Conservation (phyloP, 1,284 basidiomycete species). For the Blastosporella zonata region DNA sequence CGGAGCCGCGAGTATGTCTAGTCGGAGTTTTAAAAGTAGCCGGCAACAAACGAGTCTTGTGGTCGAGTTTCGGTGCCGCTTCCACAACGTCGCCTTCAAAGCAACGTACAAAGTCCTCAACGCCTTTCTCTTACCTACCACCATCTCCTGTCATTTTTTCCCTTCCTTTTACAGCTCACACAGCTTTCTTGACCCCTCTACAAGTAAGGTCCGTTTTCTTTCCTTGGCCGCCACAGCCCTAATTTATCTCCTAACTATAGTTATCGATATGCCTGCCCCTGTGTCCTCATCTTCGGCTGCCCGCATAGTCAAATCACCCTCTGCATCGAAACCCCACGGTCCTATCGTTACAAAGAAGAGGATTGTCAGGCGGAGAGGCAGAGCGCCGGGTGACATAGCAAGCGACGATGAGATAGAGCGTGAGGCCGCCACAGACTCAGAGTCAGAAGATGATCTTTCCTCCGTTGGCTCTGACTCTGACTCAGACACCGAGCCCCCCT, state of each 20-base stretch:
- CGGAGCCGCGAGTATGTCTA: constrained; percentile 1
- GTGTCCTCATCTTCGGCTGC: constrained; percentile 33
- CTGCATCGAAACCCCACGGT: constrained; percentile 29
- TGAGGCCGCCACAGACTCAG: constrained; percentile 64
- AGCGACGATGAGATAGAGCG: constrained; percentile 76
- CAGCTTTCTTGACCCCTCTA: constrained; percentile 18
- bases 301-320: constrained; percentile 27
- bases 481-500: constrained; percentile 62
- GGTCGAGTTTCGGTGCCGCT: constrained; percentile 31
- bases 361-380: constrained; percentile 47
- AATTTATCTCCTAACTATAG: constrained; percentile 19
- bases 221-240: constrained; percentile 13
- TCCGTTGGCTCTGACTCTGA: constrained; percentile 61
- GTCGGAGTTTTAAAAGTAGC: constrained; percentile 22
- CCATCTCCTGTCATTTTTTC: constrained; percentile 11
- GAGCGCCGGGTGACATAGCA: constrained; percentile 51
- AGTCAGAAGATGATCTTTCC: constrained; percentile 54
- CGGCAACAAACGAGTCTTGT: constrained; percentile 22
- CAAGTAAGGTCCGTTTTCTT: constrained; percentile 31
- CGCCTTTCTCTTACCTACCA: constrained; percentile 17
- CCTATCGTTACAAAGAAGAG: constrained; percentile 36
- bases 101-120: constrained; percentile 16
- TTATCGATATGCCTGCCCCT: constrained; percentile 41
- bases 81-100: constrained; percentile 24
- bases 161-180: constrained; percentile 12